A percentile compares a stretch with the other conserved stretches of the same genome.
Conservation (phyloP, 768 basidiomycete genomes). For the Panus rudis region DNA sequence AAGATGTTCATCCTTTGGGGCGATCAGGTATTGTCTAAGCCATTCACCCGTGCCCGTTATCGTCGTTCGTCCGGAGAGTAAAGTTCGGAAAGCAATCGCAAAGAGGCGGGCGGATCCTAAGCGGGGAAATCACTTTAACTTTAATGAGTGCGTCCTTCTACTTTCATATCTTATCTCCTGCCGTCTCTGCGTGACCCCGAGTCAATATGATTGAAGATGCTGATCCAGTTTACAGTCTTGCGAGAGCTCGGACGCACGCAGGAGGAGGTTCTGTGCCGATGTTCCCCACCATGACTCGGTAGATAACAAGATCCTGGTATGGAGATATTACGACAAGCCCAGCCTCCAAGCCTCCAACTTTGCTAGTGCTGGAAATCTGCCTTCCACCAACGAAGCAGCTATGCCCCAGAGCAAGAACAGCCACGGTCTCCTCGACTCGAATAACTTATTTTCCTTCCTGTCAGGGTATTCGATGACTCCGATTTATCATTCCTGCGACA, state of each 20-base stretch:
- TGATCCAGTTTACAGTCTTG: constrained; percentile 6
- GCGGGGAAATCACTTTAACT: constrained; percentile 75
- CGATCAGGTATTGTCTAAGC: constrained; percentile 69
- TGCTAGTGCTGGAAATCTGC: no score
- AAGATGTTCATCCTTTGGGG: neutral
- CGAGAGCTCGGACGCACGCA: constrained; percentile 11
- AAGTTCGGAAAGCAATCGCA: constrained; percentile 76
- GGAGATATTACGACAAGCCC: no score
- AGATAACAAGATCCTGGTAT: no score
- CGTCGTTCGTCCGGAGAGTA: constrained; percentile 86
- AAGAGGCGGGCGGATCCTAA: constrained; percentile 88
- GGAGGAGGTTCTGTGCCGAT: constrained; percentile 15
- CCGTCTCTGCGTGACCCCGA: neutral
- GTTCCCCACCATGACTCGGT: constrained; percentile 16
- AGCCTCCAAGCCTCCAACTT: no score
- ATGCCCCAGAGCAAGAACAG: no score
- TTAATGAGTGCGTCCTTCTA: constrained; percentile 1
- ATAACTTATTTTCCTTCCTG: no score
- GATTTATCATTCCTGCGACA: no score
- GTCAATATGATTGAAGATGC: neutral
- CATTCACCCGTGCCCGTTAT: constrained; percentile 95
- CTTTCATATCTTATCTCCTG: neutral
- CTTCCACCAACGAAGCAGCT: no score
- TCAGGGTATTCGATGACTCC: no score
- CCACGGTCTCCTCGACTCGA: no score